Base-by-base conservation (phyloP, 495 filamentous ascomycete species). In the Penicillium argentinense region DNA sequence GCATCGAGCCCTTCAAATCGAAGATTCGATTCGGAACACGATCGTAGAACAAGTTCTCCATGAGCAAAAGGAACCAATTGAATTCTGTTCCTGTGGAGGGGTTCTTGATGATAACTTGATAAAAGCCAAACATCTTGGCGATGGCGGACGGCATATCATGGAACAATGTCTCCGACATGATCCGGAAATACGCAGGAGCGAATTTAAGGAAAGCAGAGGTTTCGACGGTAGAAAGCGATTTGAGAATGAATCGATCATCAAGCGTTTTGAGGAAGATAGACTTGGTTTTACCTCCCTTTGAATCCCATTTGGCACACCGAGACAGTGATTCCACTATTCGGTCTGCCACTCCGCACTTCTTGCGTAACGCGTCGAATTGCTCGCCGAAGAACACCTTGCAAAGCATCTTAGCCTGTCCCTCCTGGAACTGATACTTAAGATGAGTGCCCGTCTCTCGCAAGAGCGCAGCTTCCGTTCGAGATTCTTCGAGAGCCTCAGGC, bases 1-100 rank as follows among this genome's bases (percentile, higher is more conserved):
- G 84, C 95, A 99, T 97, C 3, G 89, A 95, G 6, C 93, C 93
- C 60, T 99, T 99, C 49, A 99, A 81, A 62, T 99, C 93, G 66
- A 97, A 99, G 39, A 95, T 91, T n/a, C 89, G 81, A 9, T 83
- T 91, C 0, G 91, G 90, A 11, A 83, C 82, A 11, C 93, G 89
- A 57, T 97, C 92, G 53, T 99, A 99, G 63, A 99, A 99, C 36
- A 99, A 72, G 67, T 99, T 99, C 72, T 99, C 93, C 91, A 97
- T 99, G 19, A 97, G 78, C 27, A 97, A 72, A 19, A 99, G 77
- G 60, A 89, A 95, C 71, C 90, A 93, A 60, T 95, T 95, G 68
- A 97, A 93, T 62, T 99, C 93, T 1, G 85, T 85, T 47, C 90
- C 90, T 1, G 92, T 97, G 4, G 82, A 77, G 0, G 92, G 88